Conservation (phyloP, 2,329 filamentous ascomycete species). For the Diaporthe longicolla region DNA sequence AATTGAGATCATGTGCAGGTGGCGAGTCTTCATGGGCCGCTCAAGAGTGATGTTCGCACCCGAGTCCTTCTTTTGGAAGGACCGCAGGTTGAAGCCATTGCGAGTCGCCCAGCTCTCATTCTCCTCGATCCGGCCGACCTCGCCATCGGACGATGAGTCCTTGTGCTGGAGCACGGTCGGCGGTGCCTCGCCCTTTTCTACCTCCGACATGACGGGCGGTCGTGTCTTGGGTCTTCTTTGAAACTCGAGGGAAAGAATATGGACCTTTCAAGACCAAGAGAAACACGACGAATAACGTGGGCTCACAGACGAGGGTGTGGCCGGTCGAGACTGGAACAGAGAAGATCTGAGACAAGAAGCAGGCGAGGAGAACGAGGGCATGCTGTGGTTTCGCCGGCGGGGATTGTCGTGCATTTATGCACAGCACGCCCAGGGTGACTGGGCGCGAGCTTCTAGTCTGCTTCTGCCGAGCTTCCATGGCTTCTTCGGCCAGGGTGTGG, state of each 20-base stretch:
- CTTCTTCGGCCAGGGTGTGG: slow-evolving; percentile 12
- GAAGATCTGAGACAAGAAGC: slow-evolving; percentile 4
- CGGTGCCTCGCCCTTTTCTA: slow-evolving; percentile 22
- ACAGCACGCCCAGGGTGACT: neutral
- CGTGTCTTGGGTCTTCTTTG: neutral
- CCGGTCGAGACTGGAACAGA: slow-evolving; percentile 3
- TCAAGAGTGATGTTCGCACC: slow-evolving; percentile 49
- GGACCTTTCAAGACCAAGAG: neutral
- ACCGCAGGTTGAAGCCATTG: slow-evolving; percentile 58
- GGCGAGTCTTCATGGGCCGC: slow-evolving; percentile 60
- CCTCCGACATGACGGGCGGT: slow-evolving; percentile 26
- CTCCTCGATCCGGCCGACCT: slow-evolving; percentile 34
- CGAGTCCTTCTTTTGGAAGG: slow-evolving; percentile 56
- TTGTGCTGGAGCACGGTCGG: neutral
- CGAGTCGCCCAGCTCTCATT: slow-evolving; percentile 55
- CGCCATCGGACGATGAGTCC: slow-evolving; percentile 28
- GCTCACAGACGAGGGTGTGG: slow-evolving; percentile 10
- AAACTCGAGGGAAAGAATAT: neutral
- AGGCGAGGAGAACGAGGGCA: neutral
- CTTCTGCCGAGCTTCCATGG: slow-evolving; percentile 35
- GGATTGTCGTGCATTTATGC: slow-evolving; percentile 30
- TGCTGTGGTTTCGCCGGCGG: neutral
- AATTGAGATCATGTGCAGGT: slow-evolving; percentile 68
- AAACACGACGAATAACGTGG: neutral
- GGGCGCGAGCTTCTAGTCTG: slow-evolving; percentile 24